These are phyloP conservation scores for Coemansia sp. DNA, from an alignment of 192 early-diverging fungal genomes.

Conservation along the genomic window DNA sequence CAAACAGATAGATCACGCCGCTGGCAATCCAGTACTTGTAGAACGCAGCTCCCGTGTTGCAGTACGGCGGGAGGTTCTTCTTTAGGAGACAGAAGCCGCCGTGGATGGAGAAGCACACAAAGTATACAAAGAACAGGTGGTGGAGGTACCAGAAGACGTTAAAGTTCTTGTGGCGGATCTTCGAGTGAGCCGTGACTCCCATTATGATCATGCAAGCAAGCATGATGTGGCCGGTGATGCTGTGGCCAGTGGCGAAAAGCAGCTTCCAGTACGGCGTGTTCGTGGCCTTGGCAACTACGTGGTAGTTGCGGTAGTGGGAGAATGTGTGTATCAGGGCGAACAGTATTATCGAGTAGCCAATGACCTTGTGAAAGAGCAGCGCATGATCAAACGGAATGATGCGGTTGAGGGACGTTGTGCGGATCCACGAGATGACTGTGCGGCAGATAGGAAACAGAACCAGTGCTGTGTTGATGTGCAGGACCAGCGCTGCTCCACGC, in stretches of 20 bases:
- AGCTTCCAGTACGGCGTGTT: constrained; percentile 51
- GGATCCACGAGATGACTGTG: constrained; percentile 74
- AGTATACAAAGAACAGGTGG: constrained; percentile 84
- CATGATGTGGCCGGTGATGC: constrained; percentile 80
- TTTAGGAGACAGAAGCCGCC: constrained; percentile 86
- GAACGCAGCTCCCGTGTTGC: constrained; percentile 71
- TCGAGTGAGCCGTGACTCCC: constrained; percentile 69
- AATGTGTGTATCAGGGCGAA: constrained; percentile 73
- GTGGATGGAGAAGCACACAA: constrained; percentile 76
- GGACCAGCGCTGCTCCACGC: constrained; percentile 62
- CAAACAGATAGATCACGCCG: constrained; percentile 67
- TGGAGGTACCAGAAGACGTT: constrained; percentile 89
- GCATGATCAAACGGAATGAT: constrained; percentile 85
- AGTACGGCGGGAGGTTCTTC: constrained; percentile 61
- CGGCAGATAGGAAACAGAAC: constrained; percentile 82
- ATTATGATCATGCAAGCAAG: constrained; percentile 73
- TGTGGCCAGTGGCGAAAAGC: constrained; percentile 70
- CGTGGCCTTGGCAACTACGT: constrained; percentile 32
- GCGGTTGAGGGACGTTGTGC: constrained; percentile 72
- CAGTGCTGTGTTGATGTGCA: constrained; percentile 79
- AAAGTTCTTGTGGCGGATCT: constrained; percentile 52
- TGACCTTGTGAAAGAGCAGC: constrained; percentile 77
- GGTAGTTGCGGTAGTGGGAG: constrained; percentile 82
- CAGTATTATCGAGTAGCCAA: constrained; percentile 76
- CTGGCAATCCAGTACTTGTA: constrained; percentile 82